Evolutionary conservation across 805 yeast genomes (phyloP).

Genomic region (Lipomyces sp.): DNA sequence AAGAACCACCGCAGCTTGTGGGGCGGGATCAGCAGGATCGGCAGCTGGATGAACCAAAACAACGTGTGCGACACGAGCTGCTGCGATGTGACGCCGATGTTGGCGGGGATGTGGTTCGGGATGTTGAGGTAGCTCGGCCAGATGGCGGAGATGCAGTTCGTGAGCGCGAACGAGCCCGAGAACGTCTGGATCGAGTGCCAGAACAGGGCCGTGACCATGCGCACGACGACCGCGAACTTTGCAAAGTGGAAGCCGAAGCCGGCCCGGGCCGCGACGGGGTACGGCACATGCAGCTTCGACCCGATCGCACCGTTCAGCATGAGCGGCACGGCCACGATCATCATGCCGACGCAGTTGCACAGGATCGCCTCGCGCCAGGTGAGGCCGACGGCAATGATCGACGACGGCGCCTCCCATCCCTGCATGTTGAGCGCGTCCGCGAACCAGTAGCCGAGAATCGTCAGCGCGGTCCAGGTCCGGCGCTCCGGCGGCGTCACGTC

Average conservation of each 20-base stretch:
- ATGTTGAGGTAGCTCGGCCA: constrained; percentile 29
- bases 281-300: constrained; percentile 73
- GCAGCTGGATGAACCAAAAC: constrained; percentile 28
- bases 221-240: constrained; percentile 23
- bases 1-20: constrained; percentile 30
- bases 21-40: constrained; percentile 25
- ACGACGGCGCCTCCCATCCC: constrained; percentile 29
- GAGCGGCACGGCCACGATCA: constrained; percentile 65
- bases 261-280: constrained; percentile 77
- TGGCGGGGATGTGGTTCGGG: constrained; percentile 27
- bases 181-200: constrained; percentile 29
- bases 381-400: constrained; percentile 27
- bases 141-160: constrained; percentile 27
- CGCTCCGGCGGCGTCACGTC: constrained; percentile 26
- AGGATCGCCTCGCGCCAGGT: constrained; percentile 29
- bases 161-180: constrained; percentile 26
- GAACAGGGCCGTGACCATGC: constrained; percentile 28
- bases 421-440: constrained; percentile 28
- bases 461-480: constrained; percentile 29
- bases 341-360: constrained; percentile 18
- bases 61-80: constrained; percentile 22
- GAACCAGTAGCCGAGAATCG: constrained; percentile 30
- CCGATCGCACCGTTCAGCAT: constrained; percentile 75
- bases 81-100: constrained; percentile 27
- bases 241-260: constrained; percentile 57